Conservation (phyloP, 306 rosid genomes). For the Begonia fuchsioides region DNA sequence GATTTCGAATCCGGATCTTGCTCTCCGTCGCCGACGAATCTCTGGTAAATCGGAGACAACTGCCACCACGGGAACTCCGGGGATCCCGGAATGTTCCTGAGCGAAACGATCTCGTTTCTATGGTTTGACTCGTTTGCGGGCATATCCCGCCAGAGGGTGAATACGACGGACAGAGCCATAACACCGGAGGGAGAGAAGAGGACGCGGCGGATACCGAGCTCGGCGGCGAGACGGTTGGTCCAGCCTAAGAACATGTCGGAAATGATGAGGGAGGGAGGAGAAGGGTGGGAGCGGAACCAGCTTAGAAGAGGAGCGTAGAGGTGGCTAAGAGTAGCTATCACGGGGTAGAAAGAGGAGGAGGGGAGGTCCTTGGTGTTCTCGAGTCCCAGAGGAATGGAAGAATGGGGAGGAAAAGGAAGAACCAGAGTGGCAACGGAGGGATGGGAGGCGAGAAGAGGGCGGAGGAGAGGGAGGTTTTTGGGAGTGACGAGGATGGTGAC, state of each 20-base stretch:
- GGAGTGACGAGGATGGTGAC: constrained; percentile 18
- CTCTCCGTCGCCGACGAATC: constrained; percentile 10
- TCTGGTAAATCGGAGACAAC: constrained; percentile 25
- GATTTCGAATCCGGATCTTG: constrained; percentile 10
- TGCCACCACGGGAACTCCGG: constrained; percentile 55
- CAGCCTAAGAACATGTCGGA: constrained; percentile 46
- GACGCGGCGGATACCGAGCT: constrained; percentile 20
- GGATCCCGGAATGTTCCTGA: constrained; percentile 13
- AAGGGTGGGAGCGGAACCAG: constrained; percentile 21
- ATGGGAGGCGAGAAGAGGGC: constrained; percentile 7
- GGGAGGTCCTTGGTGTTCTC: constrained; percentile 36
- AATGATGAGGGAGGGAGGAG: constrained; percentile 23
- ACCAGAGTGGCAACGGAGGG: constrained; percentile 8
- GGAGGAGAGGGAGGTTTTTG: constrained; percentile 12
- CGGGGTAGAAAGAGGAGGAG: neutral
- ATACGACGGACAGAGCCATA: constrained; percentile 18
- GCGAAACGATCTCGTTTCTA: constrained; percentile 20
- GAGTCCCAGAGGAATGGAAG: constrained; percentile 23
- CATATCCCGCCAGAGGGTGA: constrained; percentile 11
- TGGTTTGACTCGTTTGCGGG: constrained; percentile 6
- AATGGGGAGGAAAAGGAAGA: constrained; percentile 31
- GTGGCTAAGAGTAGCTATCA: constrained; percentile 16
- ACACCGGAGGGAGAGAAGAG: constrained; percentile 36
- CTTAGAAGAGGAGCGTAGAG: constrained; percentile 16
- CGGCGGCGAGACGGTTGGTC: constrained; percentile 29